Evolutionary conservation across 495 filamentous ascomycete species (phyloP).

Genomic region (Astrocystis sublimbata): DNA sequence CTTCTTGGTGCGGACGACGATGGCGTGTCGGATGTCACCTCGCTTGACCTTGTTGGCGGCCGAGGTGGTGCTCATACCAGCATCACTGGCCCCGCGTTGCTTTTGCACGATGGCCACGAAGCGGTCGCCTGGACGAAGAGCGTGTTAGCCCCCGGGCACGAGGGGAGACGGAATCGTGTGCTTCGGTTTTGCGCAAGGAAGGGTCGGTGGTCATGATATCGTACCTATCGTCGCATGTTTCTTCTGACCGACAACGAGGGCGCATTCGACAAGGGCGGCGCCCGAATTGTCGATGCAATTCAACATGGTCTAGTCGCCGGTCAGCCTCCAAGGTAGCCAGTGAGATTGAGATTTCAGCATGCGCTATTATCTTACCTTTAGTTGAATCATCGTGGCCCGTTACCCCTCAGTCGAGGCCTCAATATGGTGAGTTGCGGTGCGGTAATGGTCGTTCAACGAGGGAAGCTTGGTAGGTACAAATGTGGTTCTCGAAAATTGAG

Average conservation of each 20-base stretch:
- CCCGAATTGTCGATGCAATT: conserved; percentile 99
- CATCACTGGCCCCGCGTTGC: conserved; percentile 64
- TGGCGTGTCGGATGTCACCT: conserved; percentile 94
- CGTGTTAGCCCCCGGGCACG: neutral
- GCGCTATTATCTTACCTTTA: conserved; percentile 73
- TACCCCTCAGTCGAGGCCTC: conserved; percentile 24
- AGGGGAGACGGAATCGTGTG: neutral
- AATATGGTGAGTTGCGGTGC: conserved; percentile 14
- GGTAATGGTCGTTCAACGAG: conserved; percentile 8
- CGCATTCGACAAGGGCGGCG: conserved; percentile 95
- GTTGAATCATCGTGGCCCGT: conserved; percentile 84
- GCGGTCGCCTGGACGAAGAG: conserved; percentile 69
- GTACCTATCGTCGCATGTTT: conserved; percentile 85
- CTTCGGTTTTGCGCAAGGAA: neutral
- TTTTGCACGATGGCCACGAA: conserved; percentile 99
- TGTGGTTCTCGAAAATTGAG: neutral
- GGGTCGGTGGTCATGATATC: conserved; percentile 21
- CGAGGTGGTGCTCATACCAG: conserved; percentile 55
- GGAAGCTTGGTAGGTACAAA: neutral
- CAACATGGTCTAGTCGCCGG: conserved; percentile 76
- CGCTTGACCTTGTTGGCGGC: conserved; percentile 90
- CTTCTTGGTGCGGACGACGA: conserved; percentile 89
- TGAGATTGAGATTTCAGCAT: neutral
- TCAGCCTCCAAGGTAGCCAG: neutral
- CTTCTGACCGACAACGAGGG: conserved; percentile 88